A percentile compares a stretch with the other conserved stretches of the same genome.
Conservation (phyloP, 78 protist species). For the slime mould (Dictyostelium discoideum) region DNA sequence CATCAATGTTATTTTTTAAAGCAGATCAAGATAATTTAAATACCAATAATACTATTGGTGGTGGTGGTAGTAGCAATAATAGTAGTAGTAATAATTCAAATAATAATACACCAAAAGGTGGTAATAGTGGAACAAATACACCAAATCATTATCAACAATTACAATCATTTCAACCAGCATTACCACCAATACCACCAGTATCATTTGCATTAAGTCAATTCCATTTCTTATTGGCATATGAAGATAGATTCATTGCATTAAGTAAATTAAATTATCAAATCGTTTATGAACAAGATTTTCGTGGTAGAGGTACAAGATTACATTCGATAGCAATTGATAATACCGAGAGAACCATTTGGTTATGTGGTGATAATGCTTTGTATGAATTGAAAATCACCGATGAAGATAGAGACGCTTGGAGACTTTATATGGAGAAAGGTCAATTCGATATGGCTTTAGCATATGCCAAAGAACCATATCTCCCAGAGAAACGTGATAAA, state of each 20-base stretch:
- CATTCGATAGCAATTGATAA: slow-evolving; percentile 17
- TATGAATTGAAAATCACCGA: slow-evolving; percentile 38
- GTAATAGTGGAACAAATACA: background rate
- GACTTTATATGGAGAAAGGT: slow-evolving; percentile 62
- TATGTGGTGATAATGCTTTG: slow-evolving; percentile 53
- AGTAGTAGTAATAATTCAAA: background rate
- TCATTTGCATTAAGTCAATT: slow-evolving; percentile 80
- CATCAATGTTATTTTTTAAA: slow-evolving; percentile 22
- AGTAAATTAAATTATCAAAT: slow-evolving; percentile 71
- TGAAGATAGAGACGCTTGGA: slow-evolving; percentile 89
- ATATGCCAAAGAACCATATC: slow-evolving; percentile 47
- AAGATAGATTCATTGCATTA: slow-evolving; percentile 76
- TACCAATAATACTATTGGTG: background rate
- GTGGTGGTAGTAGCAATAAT: too few relatives aligned
- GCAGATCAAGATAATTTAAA: slow-evolving; percentile 7
- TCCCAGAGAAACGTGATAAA: background rate
- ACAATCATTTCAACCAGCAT: background rate
- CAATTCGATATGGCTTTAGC: slow-evolving; percentile 84
- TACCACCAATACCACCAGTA: slow-evolving; percentile 48
- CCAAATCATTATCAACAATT: background rate
- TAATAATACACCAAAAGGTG: background rate
- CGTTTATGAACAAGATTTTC: slow-evolving; percentile 67
- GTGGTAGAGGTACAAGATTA: slow-evolving; percentile 16
- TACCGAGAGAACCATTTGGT: slow-evolving; percentile 47
- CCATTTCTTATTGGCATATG: slow-evolving; percentile 84